Evolutionary conservation across 2,329 filamentous ascomycete species (phyloP).

Genomic region (Emericellopsis cladophorae): DNA sequence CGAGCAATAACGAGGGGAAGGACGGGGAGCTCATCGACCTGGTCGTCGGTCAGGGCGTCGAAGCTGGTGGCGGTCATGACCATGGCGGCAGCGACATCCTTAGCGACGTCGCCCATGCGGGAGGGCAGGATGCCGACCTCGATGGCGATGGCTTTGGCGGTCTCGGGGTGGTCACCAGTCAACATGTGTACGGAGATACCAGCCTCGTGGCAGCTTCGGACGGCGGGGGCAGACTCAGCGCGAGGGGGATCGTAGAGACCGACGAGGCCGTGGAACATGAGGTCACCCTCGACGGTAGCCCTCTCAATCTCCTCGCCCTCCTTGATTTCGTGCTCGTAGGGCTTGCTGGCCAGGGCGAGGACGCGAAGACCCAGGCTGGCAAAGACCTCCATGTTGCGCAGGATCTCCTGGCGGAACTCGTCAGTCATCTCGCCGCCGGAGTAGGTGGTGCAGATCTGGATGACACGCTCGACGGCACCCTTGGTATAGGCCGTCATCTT

Average conservation of each 20-base stretch:
- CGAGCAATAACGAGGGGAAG: slow-evolving; percentile 57
- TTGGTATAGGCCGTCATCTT: slow-evolving; percentile 35
- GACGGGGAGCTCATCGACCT: slow-evolving; percentile 51
- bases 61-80: slow-evolving; percentile 54
- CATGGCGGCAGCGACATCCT: slow-evolving; percentile 42
- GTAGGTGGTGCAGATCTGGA: slow-evolving; percentile 33
- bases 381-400: slow-evolving; percentile 52
- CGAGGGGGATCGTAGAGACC: slow-evolving; percentile 63
- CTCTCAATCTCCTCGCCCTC: slow-evolving; percentile 34
- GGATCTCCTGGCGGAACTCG: slow-evolving; percentile 38
- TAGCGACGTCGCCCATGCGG: slow-evolving; percentile 33
- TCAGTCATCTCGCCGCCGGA: slow-evolving; percentile 28
- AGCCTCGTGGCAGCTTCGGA: slow-evolving; percentile 44
- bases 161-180: slow-evolving; percentile 53
- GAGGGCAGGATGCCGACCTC: slow-evolving; percentile 47
- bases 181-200: slow-evolving; percentile 58
- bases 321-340: slow-evolving; percentile 17
- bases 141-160: slow-evolving; percentile 47
- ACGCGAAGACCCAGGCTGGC: slow-evolving; percentile 53
- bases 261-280: slow-evolving; percentile 54
- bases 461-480: slow-evolving; percentile 55
- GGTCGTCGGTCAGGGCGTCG: slow-evolving; percentile 47
- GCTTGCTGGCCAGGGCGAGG: slow-evolving; percentile 47
- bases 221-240: slow-evolving; percentile 48
- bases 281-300: slow-evolving; percentile 40